Percentiles rank a stretch among this genome's conserved stretches.
Evolutionary conservation across 139 green algal genomes (phyloP).

Genomic region (Asterochloris erici): DNA sequence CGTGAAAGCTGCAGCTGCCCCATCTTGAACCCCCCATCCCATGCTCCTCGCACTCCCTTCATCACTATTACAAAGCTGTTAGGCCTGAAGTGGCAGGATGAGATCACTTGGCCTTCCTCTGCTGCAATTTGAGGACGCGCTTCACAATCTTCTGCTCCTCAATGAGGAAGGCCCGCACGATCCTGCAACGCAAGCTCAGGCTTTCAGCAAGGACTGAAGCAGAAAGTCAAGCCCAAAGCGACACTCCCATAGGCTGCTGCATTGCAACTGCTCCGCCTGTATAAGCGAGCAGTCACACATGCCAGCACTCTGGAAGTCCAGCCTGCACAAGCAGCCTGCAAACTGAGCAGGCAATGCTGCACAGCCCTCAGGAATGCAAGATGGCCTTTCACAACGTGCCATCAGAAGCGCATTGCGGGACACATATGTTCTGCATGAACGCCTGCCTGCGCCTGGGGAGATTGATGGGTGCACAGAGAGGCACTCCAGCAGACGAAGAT

Average conservation of each 20-base stretch:
- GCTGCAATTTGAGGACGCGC: constrained; percentile 71
- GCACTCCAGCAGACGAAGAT: no score
- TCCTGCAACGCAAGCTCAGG: constrained; percentile 43
- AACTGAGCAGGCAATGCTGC: no score
- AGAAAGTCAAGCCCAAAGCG: background rate
- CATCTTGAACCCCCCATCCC: background rate
- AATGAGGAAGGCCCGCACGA: constrained; percentile 95
- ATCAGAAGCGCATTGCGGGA: no score
- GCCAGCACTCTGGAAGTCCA: no score
- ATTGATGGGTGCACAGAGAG: no score
- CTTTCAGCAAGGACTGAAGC: background rate
- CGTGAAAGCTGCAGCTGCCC: background rate
- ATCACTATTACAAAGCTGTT: background rate
- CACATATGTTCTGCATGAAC: no score
- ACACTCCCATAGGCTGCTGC: background rate
- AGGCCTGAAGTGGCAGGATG: background rate
- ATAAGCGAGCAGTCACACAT: no score
- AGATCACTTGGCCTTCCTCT: constrained; percentile 1
- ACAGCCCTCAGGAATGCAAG: no score
- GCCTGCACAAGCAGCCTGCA: no score
- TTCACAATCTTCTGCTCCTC: constrained; percentile 99
- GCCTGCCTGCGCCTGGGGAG: no score
- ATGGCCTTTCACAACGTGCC: no score
- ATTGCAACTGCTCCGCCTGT: no score
- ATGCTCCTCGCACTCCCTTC: background rate